Base-by-base conservation (phyloP, 1,284 basidiomycete genomes). In the Bjerkandera adusta region DNA sequence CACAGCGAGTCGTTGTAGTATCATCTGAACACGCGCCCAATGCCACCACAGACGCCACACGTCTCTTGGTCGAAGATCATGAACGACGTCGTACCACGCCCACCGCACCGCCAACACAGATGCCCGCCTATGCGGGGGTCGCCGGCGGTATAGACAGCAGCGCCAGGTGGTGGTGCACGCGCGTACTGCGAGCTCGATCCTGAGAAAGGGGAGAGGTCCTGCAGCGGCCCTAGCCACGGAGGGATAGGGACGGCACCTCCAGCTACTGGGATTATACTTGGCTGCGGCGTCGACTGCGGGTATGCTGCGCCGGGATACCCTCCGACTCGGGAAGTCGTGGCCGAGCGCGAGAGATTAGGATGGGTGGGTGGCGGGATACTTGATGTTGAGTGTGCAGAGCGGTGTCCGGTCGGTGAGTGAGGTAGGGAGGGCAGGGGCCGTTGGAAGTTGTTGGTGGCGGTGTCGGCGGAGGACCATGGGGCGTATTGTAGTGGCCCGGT, bases 91-190 rank as follows among this genome's bases (percentile, higher is more conserved):
- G 56, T 66, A 1, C 87, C 87, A 16, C 64, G 61, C 2, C 87
- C 87, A 21, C 68, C 67, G 58, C 87, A 90, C 27, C 72, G 68
- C 77, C 74, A 79, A 60, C 87, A 90, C 49, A 76, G 47, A 34
- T 66, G 56, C 0, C 88, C 87, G 1, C 87, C 87, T 7, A 89
- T 67, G 36, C 85, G 65, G n/a, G 82, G 70, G 59, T 90, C 87
- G 2, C 87, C 87, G 0, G 87, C 74, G 1, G 54, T 51, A 47
- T 81, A 75, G 11, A 85, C 75, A 1, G 73, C 48, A 10, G 75
- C 60, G 5, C 71, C 72, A 0, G 68, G 69, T 1, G 73, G 71
- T 4, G 68, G 60, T 1, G 40, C 2, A 43, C 43, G 10, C 33
- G 34, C 18, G 45, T 40, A 36, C 11, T 47, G 45, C 15, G 53